phyloP scores from a whole-genome alignment of 805 yeast species.

The Metschnikowia gruessii region DNA sequence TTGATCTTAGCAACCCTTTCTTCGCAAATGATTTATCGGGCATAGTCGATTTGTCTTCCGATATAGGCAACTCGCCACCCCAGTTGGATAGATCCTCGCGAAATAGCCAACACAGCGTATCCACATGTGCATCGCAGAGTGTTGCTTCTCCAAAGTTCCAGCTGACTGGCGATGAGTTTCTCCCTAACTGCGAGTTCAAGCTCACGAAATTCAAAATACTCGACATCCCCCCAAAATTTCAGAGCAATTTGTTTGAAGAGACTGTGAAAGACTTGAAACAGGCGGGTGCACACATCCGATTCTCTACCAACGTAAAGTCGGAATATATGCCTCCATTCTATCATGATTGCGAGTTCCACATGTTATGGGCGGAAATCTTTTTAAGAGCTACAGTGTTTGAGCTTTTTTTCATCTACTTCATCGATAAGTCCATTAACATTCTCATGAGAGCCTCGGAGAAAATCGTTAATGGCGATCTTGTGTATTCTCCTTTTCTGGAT shows the following conservation, averaged over 20 bases:
- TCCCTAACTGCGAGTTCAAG: conserved; percentile 2
- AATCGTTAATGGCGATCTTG: conserved; percentile 18
- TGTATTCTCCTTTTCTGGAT: conserved; percentile 7
- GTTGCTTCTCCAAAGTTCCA: neutral
- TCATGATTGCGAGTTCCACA: conserved; percentile 20
- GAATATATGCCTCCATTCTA: conserved; percentile 26
- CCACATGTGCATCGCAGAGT: neutral
- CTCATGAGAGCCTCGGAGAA: conserved; percentile 21
- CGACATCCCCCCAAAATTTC: conserved; percentile 1
- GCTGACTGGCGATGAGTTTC: conserved; percentile 1
- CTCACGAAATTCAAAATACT: conserved; percentile 4
- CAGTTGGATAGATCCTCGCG: neutral
- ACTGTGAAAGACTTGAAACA: conserved; percentile 6
- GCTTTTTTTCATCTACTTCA: conserved; percentile 35
- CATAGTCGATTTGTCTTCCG: neutral
- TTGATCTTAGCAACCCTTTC: conserved; percentile 3
- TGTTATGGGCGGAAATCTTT: conserved; percentile 33
- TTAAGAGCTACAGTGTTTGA: conserved; percentile 28
- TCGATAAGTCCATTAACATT: conserved; percentile 37
- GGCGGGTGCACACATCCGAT: conserved; percentile 1
- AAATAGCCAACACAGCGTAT: neutral
- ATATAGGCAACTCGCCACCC: neutral
- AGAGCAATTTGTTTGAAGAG: conserved; percentile 2
- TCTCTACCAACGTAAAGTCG: neutral
- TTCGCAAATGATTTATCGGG: conserved; percentile 1